Base-by-base conservation (phyloP, 169 alveolate genomes). In the Plasmodium reichenowi region DNA sequence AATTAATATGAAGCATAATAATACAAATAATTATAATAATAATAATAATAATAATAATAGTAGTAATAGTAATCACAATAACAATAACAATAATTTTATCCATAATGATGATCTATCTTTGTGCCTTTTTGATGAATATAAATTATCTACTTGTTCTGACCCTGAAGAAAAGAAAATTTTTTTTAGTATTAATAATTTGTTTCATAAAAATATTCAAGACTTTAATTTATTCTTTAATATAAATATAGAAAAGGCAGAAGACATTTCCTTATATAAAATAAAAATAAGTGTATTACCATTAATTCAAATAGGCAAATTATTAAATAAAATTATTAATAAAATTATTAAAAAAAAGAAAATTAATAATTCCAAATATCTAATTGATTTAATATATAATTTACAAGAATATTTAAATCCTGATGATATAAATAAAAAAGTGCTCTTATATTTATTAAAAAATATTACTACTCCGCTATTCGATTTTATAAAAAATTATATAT, bases 381-480 rank as follows among this genome's bases (percentile, higher is more conserved):
- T 83, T 9, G 83, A 83, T 83, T 38, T 83, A 24, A 83, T 83
- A 10, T 83, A 83, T 63, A 83, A 83, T 22, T 22, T 83, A 4
- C 91, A 83, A 62, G 91, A 83, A 48, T 83, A 83, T 72, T 38
- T 83, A 68, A 70, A 83, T 72, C 26, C 45, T 38, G 91, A 83
- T 68, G 76, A 72, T 72, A 56, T 68, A 24, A 83, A 83, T 72
- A 83, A 68, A 83, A 83, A 59, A 2, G 83, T 83, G 1, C 83
- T 83, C n/a, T 29, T 58, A 26, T 83, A 83, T 83, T 13, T 83
- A 1, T 50, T 83, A 20, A 83, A 83, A 68, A 83, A 83, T 83
- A 68, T 83, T n/a, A 83, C 91, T 48, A 83, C 83, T 7, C 91
- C 91, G 8, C 15, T 83, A 47, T 83, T 83, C 32, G 91, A 83